Conservation (phyloP, 305 asterid genomes). For the Petunia hybrid region DNA sequence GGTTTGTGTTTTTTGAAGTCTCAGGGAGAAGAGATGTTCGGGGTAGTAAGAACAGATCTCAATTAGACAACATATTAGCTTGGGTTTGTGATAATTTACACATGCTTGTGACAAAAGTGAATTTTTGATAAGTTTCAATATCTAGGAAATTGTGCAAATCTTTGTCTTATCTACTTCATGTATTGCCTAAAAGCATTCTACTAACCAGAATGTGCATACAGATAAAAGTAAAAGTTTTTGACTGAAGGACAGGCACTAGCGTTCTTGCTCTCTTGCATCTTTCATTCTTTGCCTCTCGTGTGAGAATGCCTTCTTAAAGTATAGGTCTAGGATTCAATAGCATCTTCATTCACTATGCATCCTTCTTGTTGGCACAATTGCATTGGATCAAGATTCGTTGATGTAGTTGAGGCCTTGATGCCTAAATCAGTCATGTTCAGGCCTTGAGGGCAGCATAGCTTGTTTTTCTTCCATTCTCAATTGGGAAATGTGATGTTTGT, state of each 20-base stretch:
- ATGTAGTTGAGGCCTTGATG: not conserved
- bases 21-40: not conserved
- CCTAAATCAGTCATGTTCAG: constrained; percentile 9
- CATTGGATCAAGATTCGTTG: not conserved
- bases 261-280: not conserved
- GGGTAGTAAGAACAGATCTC: not conserved
- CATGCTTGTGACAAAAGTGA: constrained; percentile 15
- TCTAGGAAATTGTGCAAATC: not conserved
- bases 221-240: constrained; percentile 21
- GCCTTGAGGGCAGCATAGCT: not conserved
- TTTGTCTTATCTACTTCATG: not conserved
- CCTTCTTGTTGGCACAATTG: not conserved
- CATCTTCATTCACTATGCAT: not conserved
- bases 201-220: constrained; percentile 7
- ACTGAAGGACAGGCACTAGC: not conserved
- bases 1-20: not conserved
- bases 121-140: not conserved
- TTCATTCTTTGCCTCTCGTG: not conserved
- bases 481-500: constrained; percentile 20
- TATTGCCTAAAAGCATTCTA: not conserved
- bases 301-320: not conserved
- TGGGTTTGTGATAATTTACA: constrained; percentile 5
- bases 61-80: not conserved
- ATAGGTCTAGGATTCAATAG: constrained; percentile 20
- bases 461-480: constrained; percentile 9